These are phyloP conservation scores for Diutina rugosa DNA, from an alignment of 1,139 yeast genomes.

Conservation along the genomic window DNA sequence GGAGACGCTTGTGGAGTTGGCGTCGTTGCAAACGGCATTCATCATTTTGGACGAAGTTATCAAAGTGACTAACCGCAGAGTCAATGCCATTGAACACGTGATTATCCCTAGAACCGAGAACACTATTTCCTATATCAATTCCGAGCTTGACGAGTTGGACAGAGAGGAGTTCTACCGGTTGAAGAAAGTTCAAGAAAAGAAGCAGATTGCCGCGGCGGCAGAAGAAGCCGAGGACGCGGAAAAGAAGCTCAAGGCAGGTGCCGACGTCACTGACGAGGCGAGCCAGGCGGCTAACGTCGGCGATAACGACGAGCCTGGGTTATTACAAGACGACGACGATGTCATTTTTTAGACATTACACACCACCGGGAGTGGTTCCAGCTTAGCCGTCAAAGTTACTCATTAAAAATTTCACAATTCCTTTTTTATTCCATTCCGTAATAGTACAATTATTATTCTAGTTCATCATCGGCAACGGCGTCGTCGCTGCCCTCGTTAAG, in stretches of 20 bases:
- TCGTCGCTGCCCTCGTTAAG: background rate
- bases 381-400: background rate
- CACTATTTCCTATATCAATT: constrained; percentile 83
- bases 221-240: constrained; percentile 37
- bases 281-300: background rate
- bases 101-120: constrained; percentile 96
- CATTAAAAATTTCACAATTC: background rate
- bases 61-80: constrained; percentile 95
- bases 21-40: constrained; percentile 91
- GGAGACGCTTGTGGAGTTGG: constrained; percentile 89
- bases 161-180: constrained; percentile 95
- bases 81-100: constrained; percentile 96
- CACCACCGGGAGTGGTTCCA: background rate
- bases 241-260: background rate
- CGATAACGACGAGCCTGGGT: background rate
- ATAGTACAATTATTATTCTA: background rate
- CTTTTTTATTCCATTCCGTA: background rate
- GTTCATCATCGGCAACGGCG: background rate
- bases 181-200: constrained; percentile 94
- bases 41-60: constrained; percentile 94
- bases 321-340: background rate
- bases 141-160: constrained; percentile 93
- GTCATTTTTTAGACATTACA: background rate
- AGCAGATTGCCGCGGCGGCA: constrained; percentile 63
- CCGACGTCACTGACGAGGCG: background rate